A percentile compares a stretch with the other conserved stretches of the same genome.
Conservation (phyloP, 495 filamentous ascomycete species). For the Hypoxylon intermedium region DNA sequence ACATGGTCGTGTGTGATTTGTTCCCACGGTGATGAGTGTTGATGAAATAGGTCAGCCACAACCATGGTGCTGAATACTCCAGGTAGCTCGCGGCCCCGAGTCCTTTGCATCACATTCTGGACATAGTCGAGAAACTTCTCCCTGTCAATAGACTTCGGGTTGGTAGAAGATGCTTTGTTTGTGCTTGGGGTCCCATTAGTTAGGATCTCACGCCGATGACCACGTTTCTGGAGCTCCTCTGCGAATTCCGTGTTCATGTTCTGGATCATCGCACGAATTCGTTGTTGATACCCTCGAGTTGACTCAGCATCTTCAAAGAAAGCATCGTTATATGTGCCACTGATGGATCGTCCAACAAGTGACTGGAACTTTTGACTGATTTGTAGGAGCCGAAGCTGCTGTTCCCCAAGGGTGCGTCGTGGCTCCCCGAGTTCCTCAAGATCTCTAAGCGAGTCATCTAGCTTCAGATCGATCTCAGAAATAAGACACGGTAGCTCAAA, state of each 20-base stretch:
- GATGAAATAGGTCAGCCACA: constrained; percentile 51
- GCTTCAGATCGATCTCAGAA: constrained; percentile 36
- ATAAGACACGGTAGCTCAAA: constrained; percentile 42
- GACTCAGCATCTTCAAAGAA: constrained; percentile 50
- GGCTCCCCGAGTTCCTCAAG: constrained; percentile 39
- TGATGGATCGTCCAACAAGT: constrained; percentile 40
- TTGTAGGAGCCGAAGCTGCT: constrained; percentile 36
- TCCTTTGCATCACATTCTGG: constrained; percentile 39
- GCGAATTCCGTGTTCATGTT: constrained; percentile 65
- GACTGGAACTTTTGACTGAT: constrained; percentile 40
- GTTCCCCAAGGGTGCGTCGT: constrained; percentile 37
- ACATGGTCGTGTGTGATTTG: constrained; percentile 39
- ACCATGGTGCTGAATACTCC: constrained; percentile 56
- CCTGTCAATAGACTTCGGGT: constrained; percentile 22
- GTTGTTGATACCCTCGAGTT: constrained; percentile 51
- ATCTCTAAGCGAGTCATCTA: constrained; percentile 26
- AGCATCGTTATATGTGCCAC: constrained; percentile 40
- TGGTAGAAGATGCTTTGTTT: constrained; percentile 6
- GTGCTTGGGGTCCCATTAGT: too few relatives aligned
- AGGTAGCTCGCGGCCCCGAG: constrained; percentile 52
- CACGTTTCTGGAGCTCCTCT: constrained; percentile 51
- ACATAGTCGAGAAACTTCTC: constrained; percentile 42
- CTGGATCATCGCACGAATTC: constrained; percentile 67
- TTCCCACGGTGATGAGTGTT: constrained; percentile 54
- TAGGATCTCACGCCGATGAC: constrained; percentile 57